A percentile compares a stretch with the other conserved stretches of the same genome.
Evolutionary conservation across 1,139 yeast genomes (phyloP).

Genomic region (Suhomyces panamericanus): DNA sequence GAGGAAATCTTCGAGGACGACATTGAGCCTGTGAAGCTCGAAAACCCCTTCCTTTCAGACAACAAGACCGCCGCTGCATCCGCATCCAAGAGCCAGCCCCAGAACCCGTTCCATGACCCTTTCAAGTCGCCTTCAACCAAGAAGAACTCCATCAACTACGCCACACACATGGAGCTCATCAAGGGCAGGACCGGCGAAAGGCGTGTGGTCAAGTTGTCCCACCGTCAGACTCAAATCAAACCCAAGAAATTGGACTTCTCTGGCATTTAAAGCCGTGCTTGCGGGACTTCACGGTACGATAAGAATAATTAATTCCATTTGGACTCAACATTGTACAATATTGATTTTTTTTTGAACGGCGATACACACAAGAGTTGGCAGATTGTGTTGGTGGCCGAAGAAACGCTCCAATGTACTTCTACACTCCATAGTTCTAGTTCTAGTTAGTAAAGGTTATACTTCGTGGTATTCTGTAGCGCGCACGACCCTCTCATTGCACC

Average conservation of each 20-base stretch:
- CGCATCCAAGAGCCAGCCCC: neutral
- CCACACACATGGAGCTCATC: constrained; percentile 42
- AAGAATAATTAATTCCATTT: no score
- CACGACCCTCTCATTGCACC: constrained; percentile 6
- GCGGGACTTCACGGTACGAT: constrained; percentile 9
- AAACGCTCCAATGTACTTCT: no score
- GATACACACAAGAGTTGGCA: no score
- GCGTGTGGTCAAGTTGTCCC: constrained; percentile 34
- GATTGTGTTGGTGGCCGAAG: no score
- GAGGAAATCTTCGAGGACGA: constrained; percentile 27
- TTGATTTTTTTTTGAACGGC: no score
- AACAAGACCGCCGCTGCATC: neutral
- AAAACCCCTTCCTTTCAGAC: constrained; percentile 16
- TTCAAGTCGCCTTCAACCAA: constrained; percentile 7
- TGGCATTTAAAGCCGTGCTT: constrained; percentile 9
- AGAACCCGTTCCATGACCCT: constrained; percentile 12
- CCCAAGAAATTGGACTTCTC: constrained; percentile 45
- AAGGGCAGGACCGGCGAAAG: constrained; percentile 42
- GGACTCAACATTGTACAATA: neutral
- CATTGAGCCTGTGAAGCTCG: constrained; percentile 9
- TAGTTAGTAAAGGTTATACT: neutral
- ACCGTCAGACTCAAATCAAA: constrained; percentile 36
- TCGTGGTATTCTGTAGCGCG: neutral
- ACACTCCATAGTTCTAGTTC: no score
- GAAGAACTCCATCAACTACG: constrained; percentile 25